Evolutionary conservation across 2,329 filamentous ascomycete species (phyloP).

Genomic region (Phaeomoniella chlamydospora): DNA sequence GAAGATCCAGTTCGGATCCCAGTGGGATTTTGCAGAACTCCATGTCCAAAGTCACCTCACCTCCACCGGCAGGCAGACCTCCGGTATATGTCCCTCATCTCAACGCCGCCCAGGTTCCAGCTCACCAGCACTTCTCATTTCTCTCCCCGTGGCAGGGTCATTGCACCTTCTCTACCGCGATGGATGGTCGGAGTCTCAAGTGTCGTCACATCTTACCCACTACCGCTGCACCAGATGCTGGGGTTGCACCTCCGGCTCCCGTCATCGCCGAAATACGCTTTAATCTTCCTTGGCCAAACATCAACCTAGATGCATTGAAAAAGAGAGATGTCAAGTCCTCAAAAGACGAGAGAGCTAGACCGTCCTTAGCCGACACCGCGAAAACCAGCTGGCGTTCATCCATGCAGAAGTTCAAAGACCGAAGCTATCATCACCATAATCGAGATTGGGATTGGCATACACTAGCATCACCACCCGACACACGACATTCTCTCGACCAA

Average conservation of each 20-base stretch:
- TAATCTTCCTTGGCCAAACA: slow-evolving; percentile 45
- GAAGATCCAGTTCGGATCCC: not conserved
- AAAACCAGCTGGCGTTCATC: slow-evolving; percentile 4
- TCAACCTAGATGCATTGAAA: not conserved
- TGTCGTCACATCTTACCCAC: slow-evolving; percentile 55
- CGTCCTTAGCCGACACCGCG: slow-evolving; percentile 5
- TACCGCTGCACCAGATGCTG: slow-evolving; percentile 12
- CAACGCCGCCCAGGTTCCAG: not conserved
- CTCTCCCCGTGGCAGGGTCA: slow-evolving; percentile 72
- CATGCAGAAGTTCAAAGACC: slow-evolving; percentile 8
- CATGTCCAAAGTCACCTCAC: not conserved
- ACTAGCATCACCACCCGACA: not conserved
- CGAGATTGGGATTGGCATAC: too few species aligned
- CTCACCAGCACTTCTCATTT: slow-evolving; percentile 50
- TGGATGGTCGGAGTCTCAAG: slow-evolving; percentile 58
- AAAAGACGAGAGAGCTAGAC: slow-evolving; percentile 6
- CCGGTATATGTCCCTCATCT: not conserved
- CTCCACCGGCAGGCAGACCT: not conserved
- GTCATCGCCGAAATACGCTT: slow-evolving; percentile 75
- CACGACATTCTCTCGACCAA: not conserved
- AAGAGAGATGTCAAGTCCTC: not conserved
- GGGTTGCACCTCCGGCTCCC: slow-evolving; percentile 22
- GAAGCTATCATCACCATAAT: not conserved
- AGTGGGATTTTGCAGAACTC: not conserved
- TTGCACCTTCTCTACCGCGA: slow-evolving; percentile 72